A percentile compares a stretch with the other conserved stretches of the same genome.
These are phyloP conservation scores for Mycocentrospora acerina DNA, from an alignment of 2,329 filamentous ascomycete species.

Conservation along the genomic window DNA sequence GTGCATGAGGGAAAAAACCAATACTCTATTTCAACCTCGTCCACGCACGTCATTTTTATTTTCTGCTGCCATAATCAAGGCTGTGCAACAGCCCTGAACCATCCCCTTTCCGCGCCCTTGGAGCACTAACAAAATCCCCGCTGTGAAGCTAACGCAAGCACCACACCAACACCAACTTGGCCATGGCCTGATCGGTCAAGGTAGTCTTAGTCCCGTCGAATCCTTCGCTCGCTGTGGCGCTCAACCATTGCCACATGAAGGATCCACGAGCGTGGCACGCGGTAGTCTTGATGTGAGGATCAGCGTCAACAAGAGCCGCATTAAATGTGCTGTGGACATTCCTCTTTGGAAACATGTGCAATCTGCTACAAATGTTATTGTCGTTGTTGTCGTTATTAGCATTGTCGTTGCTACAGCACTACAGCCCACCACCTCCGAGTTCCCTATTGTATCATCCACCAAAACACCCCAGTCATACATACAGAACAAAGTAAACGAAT, in stretches of 20 bases:
- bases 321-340: not conserved
- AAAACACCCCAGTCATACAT: too few relatives aligned
- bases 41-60: slow-evolving; percentile 1
- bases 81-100: too few relatives aligned
- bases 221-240: too few relatives aligned
- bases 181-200: not conserved
- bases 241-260: slow-evolving; percentile 1
- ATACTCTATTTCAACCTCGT: slow-evolving; percentile 26
- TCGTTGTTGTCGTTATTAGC: too few relatives aligned
- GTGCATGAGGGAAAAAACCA: slow-evolving; percentile 22
- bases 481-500: not conserved
- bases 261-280: slow-evolving; percentile 2
- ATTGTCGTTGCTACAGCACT: not conserved
- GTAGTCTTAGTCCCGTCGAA: too few relatives aligned
- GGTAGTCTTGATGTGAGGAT: slow-evolving; percentile 7
- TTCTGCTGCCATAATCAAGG: too few relatives aligned
- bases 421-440: not conserved
- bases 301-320: not conserved
- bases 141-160: not conserved
- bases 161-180: slow-evolving; percentile 3
- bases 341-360: not conserved
- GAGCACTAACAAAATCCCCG: too few relatives aligned
- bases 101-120: too few relatives aligned
- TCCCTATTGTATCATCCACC: not conserved
- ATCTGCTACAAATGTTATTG: too few relatives aligned